Evolutionary conservation across 352 stramenopile species (phyloP).

Genomic region (Phytopythium litorale): DNA sequence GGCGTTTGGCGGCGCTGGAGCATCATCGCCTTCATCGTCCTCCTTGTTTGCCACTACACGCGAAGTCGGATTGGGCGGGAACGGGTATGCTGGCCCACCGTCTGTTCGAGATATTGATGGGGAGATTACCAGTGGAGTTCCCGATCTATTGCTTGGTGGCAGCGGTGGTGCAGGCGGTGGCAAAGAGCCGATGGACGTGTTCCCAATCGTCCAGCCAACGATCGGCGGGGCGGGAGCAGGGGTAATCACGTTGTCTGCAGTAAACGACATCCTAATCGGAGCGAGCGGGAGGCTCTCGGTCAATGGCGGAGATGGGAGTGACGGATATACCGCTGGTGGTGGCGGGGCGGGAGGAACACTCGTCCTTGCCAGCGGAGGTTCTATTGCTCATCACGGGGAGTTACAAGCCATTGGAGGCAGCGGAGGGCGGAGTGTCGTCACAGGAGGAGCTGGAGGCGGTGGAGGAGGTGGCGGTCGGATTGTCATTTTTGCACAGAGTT

Average conservation of each 20-base stretch:
- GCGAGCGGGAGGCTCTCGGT: constrained; percentile 68
- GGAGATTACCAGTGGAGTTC: constrained; percentile 16
- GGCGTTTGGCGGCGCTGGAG: constrained; percentile 86
- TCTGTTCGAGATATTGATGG: neutral
- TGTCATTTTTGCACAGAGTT: constrained; percentile 90
- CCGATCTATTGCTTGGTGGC: constrained; percentile 83
- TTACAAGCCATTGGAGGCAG: constrained; percentile 79
- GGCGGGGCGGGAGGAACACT: constrained; percentile 54
- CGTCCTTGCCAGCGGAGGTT: constrained; percentile 42
- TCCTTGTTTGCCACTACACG: constrained; percentile 26
- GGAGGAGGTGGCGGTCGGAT: constrained; percentile 85
- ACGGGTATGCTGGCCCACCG: neutral
- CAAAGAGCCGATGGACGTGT: constrained; percentile 74
- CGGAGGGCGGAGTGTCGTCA: constrained; percentile 52
- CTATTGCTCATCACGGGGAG: constrained; percentile 60
- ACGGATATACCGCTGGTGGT: constrained; percentile 53
- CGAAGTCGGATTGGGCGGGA: constrained; percentile 45
- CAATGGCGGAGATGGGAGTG: constrained; percentile 55
- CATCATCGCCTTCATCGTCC: constrained; percentile 24
- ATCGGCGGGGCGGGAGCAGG: constrained; percentile 91
- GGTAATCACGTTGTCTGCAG: constrained; percentile 77
- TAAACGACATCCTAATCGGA: constrained; percentile 94
- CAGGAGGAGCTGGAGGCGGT: constrained; percentile 45
- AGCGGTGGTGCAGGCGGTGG: constrained; percentile 89
- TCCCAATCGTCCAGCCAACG: constrained; percentile 56